Evolutionary conservation across 306 rosid genomes (phyloP).

Genomic region (Lagenaria siceraria): DNA sequence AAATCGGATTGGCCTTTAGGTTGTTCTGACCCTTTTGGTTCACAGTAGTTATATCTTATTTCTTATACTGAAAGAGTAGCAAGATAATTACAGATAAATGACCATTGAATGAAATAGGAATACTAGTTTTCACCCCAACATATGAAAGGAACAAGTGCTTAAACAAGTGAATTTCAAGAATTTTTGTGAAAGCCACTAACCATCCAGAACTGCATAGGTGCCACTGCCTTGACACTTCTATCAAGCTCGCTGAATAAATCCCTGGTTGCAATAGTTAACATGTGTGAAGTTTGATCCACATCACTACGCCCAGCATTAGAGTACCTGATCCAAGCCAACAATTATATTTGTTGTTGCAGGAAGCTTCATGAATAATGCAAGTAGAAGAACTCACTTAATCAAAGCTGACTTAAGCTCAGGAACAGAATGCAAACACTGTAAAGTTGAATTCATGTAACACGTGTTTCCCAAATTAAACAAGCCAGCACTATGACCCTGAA

Average conservation of each 20-base stretch:
- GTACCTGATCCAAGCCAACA: conserved; percentile 33
- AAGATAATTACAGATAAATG: not conserved
- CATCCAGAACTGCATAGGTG: conserved; percentile 99
- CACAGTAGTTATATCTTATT: not conserved
- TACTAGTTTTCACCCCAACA: not conserved
- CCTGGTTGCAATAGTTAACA: conserved; percentile 82
- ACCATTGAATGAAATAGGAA: not conserved
- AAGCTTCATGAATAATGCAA: not conserved
- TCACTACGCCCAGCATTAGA: conserved; percentile 67
- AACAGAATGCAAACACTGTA: conserved; percentile 96
- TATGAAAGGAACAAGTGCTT: conserved; percentile 1
- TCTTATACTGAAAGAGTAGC: not conserved
- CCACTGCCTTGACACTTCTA: conserved; percentile 85
- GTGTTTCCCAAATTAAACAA: conserved; percentile 94
- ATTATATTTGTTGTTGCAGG: not conserved
- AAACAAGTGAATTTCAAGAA: conserved; percentile 1
- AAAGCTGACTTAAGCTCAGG: conserved; percentile 96
- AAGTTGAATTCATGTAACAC: conserved; percentile 95
- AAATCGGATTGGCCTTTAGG: not conserved
- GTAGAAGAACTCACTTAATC: conserved; percentile 42
- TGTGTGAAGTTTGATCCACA: conserved; percentile 86
- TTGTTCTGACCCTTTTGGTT: not conserved
- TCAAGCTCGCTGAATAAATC: conserved; percentile 82
- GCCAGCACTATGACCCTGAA: conserved; percentile 90
- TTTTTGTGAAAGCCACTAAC: conserved; percentile 25